phyloP scores from a whole-genome alignment of 768 basidiomycete genomes.

The Nevesoporus exiguus region DNA sequence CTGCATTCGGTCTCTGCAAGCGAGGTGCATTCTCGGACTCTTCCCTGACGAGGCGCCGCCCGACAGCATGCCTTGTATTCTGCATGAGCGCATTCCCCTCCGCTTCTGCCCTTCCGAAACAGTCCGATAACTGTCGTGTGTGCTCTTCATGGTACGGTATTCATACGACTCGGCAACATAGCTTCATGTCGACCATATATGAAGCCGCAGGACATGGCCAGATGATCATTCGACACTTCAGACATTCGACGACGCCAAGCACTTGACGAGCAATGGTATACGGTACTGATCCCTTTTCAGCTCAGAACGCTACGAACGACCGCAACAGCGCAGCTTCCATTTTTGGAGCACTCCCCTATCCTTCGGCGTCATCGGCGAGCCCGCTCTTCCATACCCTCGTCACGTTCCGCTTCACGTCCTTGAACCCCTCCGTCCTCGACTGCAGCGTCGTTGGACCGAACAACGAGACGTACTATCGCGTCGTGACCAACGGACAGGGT shows the following conservation, averaged over 20 bases:
- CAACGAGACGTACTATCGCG: slow-evolving; percentile 43
- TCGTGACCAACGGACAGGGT: slow-evolving; percentile 53
- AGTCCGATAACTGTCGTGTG: not conserved
- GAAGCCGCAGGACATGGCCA: not conserved
- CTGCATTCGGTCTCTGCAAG: not conserved
- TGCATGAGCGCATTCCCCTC: not conserved
- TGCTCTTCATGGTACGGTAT: not conserved
- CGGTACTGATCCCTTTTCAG: slow-evolving; percentile 28
- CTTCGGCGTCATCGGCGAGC: slow-evolving; percentile 27
- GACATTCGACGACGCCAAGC: not conserved
- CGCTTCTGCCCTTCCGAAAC: not conserved
- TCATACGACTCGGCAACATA: slow-evolving; percentile 11
- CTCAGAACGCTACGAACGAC: slow-evolving; percentile 22
- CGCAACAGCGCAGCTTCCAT: slow-evolving; percentile 42
- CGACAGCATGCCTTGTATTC: not conserved
- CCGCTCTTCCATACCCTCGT: slow-evolving; percentile 34
- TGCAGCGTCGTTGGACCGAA: slow-evolving; percentile 51
- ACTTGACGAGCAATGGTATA: slow-evolving; percentile 17
- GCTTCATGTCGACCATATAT: slow-evolving; percentile 18
- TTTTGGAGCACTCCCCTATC: slow-evolving; percentile 62
- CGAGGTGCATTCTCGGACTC: not conserved
- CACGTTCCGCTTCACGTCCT: slow-evolving; percentile 48
- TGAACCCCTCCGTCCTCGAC: slow-evolving; percentile 52
- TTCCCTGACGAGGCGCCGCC: not conserved
- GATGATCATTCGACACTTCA: not conserved